phyloP scores from a whole-genome alignment of 306 rosid genomes.

The Vigna angularis region DNA sequence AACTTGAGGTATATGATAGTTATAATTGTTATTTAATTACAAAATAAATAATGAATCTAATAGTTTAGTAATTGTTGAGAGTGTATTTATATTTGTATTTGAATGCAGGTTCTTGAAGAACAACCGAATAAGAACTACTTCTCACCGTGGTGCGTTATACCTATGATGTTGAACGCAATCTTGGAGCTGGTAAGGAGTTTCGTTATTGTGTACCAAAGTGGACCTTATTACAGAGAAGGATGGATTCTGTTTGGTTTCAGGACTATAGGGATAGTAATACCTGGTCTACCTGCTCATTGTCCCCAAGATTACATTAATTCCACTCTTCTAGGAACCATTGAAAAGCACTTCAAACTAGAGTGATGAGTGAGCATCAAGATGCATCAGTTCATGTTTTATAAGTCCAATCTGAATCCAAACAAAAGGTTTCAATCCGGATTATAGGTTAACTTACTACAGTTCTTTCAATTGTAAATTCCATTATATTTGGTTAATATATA shows the following conservation, averaged over 20 bases:
- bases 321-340: conserved; percentile 53
- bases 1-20: conserved; percentile 48
- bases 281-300: conserved; percentile 58
- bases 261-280: conserved; percentile 47
- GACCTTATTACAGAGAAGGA: conserved; percentile 57
- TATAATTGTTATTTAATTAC: too few relatives aligned
- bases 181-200: conserved; percentile 65
- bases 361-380: neutral
- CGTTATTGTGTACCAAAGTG: conserved; percentile 39
- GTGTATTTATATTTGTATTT: neutral
- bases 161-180: conserved; percentile 47
- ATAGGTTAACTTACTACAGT: too few relatives aligned
- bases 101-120: conserved; percentile 54
- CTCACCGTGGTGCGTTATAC: conserved; percentile 31
- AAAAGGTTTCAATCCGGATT: too few relatives aligned
- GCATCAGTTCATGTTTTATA: neutral
- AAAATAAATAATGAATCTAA: too few relatives aligned
- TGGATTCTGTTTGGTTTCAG: conserved; percentile 49
- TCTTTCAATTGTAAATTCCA: neutral
- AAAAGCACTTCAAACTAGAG: conserved; percentile 24
- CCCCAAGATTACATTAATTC: conserved; percentile 67
- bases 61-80: too few relatives aligned
- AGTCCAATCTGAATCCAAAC: neutral
- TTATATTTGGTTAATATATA: neutral
- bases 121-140: conserved; percentile 64